A percentile compares a stretch with the other conserved stretches of the same genome.
Conservation (phyloP, 2,329 filamentous ascomycete genomes). For the Cryphonectria parasitica region DNA sequence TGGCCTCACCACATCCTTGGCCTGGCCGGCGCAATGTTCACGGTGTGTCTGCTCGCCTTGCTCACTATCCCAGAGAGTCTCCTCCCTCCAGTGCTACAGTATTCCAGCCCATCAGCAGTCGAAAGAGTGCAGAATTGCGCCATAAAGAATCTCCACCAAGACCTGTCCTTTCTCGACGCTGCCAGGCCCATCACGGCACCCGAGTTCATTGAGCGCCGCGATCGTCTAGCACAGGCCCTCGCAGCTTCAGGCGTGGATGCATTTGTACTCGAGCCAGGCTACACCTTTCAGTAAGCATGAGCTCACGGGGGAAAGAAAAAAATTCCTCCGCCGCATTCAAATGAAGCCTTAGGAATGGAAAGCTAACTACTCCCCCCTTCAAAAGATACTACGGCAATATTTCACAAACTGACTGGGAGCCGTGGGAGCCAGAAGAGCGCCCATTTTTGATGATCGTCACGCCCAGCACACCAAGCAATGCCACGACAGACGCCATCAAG, state of each 20-base stretch:
- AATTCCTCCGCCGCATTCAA: too few relatives aligned
- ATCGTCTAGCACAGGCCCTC: conserved; percentile 61
- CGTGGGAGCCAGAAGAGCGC: conserved; percentile 67
- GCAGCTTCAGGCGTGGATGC: conserved; percentile 55
- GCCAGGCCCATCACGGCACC: conserved; percentile 51
- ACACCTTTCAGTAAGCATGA: conserved; percentile 62
- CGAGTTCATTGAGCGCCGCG: conserved; percentile 59
- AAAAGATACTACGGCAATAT: conserved; percentile 61
- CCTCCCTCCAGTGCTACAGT: background rate
- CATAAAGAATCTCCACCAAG: conserved; percentile 53
- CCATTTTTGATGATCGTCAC: conserved; percentile 66
- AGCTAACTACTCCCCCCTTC: conserved; percentile 2
- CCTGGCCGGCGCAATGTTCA: conserved; percentile 6
- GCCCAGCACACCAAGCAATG: conserved; percentile 42
- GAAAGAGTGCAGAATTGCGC: conserved; percentile 64
- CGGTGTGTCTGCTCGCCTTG: conserved; percentile 6
- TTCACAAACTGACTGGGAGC: conserved; percentile 65
- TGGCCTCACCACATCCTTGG: background rate
- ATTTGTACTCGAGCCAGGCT: conserved; percentile 66
- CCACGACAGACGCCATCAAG: conserved; percentile 43
- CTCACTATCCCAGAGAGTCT: background rate
- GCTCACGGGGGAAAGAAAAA: too few relatives aligned
- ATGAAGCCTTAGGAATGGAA: background rate
- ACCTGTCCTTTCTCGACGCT: conserved; percentile 54
- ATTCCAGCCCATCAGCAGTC: conserved; percentile 57